These are phyloP conservation scores for Talaromyces islandicus DNA, from an alignment of 2,329 filamentous ascomycete genomes.

Conservation along the genomic window DNA sequence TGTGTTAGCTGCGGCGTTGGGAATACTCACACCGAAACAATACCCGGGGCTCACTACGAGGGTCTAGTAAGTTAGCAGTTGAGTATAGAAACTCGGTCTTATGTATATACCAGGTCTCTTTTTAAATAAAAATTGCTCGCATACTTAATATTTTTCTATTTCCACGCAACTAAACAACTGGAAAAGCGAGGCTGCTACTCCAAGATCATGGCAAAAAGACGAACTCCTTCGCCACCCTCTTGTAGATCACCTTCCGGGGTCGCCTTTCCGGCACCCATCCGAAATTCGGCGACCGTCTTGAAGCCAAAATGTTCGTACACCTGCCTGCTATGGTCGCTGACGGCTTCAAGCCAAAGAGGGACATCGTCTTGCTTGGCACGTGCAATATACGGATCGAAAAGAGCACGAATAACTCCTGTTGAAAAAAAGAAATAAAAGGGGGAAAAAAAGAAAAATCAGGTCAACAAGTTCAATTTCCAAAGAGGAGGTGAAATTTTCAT, in stretches of 20 bases:
- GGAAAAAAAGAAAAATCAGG: too few relatives aligned
- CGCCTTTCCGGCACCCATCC: slow-evolving; percentile 7
- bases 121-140: background rate
- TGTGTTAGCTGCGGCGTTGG: slow-evolving; percentile 1
- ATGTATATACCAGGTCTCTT: background rate
- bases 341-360: slow-evolving; percentile 10
- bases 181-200: background rate
- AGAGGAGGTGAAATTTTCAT: background rate
- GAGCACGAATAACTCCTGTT: slow-evolving; percentile 9
- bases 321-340: slow-evolving; percentile 9
- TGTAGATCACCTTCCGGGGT: slow-evolving; percentile 8
- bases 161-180: background rate
- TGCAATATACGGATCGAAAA: slow-evolving; percentile 11
- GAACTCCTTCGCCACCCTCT: slow-evolving; percentile 9
- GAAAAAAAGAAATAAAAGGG: too few relatives aligned
- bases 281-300: slow-evolving; percentile 1
- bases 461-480: background rate
- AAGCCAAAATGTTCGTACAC: slow-evolving; percentile 12
- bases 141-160: background rate
- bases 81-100: background rate
- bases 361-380: slow-evolving; percentile 4
- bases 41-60: slow-evolving; percentile 1
- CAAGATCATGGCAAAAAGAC: slow-evolving; percentile 9
- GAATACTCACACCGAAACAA: slow-evolving; percentile 2
- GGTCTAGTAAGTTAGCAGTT: background rate